A percentile compares a stretch with the other conserved stretches of the same genome.
These are phyloP conservation scores for Paraconiothyrium brasiliense DNA, from an alignment of 2,329 filamentous ascomycete species.

Conservation along the genomic window DNA sequence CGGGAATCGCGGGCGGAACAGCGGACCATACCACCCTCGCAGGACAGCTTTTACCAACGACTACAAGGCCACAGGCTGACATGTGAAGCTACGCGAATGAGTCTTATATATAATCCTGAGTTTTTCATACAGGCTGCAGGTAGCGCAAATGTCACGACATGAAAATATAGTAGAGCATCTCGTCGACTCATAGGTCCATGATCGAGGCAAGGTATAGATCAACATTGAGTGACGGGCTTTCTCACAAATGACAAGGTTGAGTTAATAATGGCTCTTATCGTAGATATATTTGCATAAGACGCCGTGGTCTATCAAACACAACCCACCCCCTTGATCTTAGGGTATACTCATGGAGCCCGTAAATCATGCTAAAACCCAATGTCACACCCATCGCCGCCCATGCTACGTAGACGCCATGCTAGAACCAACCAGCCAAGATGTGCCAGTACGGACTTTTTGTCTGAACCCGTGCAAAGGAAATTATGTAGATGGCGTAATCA, in stretches of 20 bases:
- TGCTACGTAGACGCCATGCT: conserved; percentile 49
- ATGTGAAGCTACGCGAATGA: too few relatives aligned
- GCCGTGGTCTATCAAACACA: conserved; percentile 39
- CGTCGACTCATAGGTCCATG: too few relatives aligned
- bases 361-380: conserved; percentile 42
- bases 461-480: conserved; percentile 17
- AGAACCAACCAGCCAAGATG: conserved; percentile 43
- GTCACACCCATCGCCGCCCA: conserved; percentile 46
- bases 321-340: conserved; percentile 27
- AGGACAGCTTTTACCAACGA: not conserved
- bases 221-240: too few relatives aligned
- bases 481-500: conserved; percentile 18
- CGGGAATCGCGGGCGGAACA: conserved; percentile 4
- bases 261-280: conserved; percentile 26
- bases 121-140: too few relatives aligned
- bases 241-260: too few relatives aligned
- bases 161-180: too few relatives aligned
- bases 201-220: too few relatives aligned
- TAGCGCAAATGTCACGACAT: too few relatives aligned
- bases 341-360: conserved; percentile 33
- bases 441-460: conserved; percentile 34
- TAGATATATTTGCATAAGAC: conserved; percentile 40
- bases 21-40: not conserved
- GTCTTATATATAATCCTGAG: too few relatives aligned
- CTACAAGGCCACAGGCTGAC: too few relatives aligned